Conservation (phyloP, 352 stramenopile genomes). For the Phytophthora hibernalis region DNA sequence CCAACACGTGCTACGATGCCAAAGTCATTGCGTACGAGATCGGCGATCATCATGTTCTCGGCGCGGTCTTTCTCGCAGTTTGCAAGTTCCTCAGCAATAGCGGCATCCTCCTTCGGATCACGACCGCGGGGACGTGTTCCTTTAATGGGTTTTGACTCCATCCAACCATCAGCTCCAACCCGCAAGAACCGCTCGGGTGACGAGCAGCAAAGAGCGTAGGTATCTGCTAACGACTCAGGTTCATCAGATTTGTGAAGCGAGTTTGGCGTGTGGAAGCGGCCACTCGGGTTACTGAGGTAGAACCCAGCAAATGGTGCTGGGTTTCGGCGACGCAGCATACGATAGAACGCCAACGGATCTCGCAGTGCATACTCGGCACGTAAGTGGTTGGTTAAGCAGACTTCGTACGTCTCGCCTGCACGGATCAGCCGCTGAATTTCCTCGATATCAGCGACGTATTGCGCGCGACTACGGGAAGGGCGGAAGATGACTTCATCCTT, state of each 20-base stretch:
- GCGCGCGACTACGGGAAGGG: constrained; percentile 63
- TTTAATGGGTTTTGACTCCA: constrained; percentile 98
- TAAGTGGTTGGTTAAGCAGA: constrained; percentile 97
- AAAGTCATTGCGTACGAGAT: constrained; percentile 97
- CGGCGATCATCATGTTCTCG: constrained; percentile 99
- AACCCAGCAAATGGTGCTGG: constrained; percentile 95
- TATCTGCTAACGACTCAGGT: constrained; percentile 28
- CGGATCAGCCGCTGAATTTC: constrained; percentile 92
- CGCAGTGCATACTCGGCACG: constrained; percentile 49
- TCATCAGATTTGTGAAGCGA: background rate
- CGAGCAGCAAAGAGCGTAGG: constrained; percentile 94
- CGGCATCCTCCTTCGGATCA: constrained; percentile 53
- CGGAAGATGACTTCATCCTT: constrained; percentile 57
- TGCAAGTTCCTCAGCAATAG: constrained; percentile 78
- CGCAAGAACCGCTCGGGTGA: constrained; percentile 96
- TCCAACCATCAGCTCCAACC: constrained; percentile 66
- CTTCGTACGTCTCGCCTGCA: constrained; percentile 95
- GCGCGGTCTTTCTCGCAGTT: constrained; percentile 93
- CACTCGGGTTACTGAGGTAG: constrained; percentile 75
- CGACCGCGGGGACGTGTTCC: constrained; percentile 85
- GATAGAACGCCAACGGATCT: constrained; percentile 88
- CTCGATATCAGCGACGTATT: constrained; percentile 90
- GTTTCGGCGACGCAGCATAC: constrained; percentile 91
- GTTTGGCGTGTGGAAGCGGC: constrained; percentile 31
- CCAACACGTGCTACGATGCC: constrained; percentile 92